phyloP scores from a whole-genome alignment of 805 yeast genomes.

The Teunomyces atbi region DNA sequence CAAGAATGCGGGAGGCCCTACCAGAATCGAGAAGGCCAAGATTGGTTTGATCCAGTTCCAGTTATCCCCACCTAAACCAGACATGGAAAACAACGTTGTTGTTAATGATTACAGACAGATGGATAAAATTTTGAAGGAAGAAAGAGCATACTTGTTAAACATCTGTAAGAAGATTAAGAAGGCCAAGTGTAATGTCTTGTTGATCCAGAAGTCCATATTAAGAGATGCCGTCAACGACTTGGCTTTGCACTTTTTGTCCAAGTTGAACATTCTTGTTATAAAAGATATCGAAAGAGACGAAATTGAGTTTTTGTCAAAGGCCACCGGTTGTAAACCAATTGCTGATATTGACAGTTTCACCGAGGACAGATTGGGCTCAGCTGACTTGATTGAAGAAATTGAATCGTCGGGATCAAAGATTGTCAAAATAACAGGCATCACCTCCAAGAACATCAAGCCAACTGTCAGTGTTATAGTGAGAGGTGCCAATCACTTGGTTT shows the following conservation, averaged over 20 bases:
- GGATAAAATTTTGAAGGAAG: conserved; percentile 98
- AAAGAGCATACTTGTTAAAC: conserved; percentile 90
- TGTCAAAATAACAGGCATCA: conserved; percentile 80
- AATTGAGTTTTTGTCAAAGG: conserved; percentile 80
- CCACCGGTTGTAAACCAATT: conserved; percentile 92
- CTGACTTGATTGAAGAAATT: conserved; percentile 88
- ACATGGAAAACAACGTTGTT: conserved; percentile 95
- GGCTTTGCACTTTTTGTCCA: conserved; percentile 91
- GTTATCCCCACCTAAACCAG: conserved; percentile 95
- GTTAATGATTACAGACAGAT: conserved; percentile 98
- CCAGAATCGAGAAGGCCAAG: conserved; percentile 88
- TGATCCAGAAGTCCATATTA: conserved; percentile 88
- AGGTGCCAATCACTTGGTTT: conserved; percentile 87
- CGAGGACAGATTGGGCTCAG: conserved; percentile 89
- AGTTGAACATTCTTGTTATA: conserved; percentile 88
- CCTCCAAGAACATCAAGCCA: conserved; percentile 49
- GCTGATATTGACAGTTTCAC: conserved; percentile 93
- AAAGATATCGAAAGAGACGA: conserved; percentile 97
- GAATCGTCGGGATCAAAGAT: conserved; percentile 88
- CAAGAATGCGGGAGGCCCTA: conserved; percentile 92
- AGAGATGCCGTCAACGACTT: conserved; percentile 94
- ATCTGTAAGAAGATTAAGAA: conserved; percentile 95
- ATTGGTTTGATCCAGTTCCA: conserved; percentile 92
- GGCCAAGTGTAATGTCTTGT: conserved; percentile 89
- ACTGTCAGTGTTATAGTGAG: conserved; percentile 90